Base-by-base conservation (phyloP, 352 stramenopile species). In the Phytophthora lateralis region DNA sequence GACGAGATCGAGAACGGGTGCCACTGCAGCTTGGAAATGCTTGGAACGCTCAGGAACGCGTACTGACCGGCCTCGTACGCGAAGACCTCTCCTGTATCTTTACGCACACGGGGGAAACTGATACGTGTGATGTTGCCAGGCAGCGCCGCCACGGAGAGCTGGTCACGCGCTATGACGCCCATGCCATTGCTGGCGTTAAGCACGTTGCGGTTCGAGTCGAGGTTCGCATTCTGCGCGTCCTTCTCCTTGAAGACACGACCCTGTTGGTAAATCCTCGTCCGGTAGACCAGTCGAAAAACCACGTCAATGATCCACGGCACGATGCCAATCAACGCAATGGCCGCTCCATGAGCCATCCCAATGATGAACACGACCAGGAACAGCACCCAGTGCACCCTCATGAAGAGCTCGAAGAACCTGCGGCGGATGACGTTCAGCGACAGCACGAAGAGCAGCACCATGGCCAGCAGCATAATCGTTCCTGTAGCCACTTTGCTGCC, bases 1-100 rank as follows among this genome's bases (percentile, higher is more conserved):
- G 77, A 90, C 6, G 81, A 89, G 26, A 96, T 82, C 2, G 80
- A 89, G 66, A 96, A 96, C 17, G 88, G 89, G 62, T 97, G 89
- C 87, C 89, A 97, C 65, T 96, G 61, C 1, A 83, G 32, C 10
- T 47, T n/a, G 17, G 70, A 83, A 39, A 97, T 60, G 6, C 42
- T 35, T 2, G 82, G 83, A 8, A 97, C 60, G 61, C 87, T 89
- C 18, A 97, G 38, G 56, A 93, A 94, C 2, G 72, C 77, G 61
- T 93, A 95, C 55, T 89, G 73, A 0, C 73, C 75, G 2, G 73
- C 66, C 17, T 73, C 37, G 38, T 68, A 78, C 6, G 57, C 27
- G 45, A 82, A 80, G 0, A 15, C 44, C 30, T 69, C 55, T 27
- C 50, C 55, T 5, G 55, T 78, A 18, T 80, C 71, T 35, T 54